Conservation (phyloP, 1,284 basidiomycete genomes). For the Cutaneotrichosporon sp. region DNA sequence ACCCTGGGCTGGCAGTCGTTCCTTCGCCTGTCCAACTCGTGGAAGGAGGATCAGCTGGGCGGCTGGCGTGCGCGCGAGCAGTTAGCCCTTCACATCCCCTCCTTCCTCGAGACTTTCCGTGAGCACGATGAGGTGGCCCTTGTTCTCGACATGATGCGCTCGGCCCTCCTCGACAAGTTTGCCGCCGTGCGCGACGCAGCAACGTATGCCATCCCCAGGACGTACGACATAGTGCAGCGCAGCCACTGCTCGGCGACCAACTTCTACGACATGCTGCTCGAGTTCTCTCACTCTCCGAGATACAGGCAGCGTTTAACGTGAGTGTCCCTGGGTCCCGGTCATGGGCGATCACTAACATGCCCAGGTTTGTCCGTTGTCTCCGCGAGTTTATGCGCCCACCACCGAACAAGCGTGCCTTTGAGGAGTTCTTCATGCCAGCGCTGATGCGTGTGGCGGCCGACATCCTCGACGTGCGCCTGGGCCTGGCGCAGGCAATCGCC, state of each 20-base stretch:
- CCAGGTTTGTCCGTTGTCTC: conserved; percentile 68
- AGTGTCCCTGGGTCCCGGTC: conserved; percentile 39
- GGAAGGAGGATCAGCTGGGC: conserved; percentile 64
- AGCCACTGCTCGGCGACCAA: conserved; percentile 49
- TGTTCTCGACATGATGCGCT: conserved; percentile 60
- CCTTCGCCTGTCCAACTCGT: conserved; percentile 61
- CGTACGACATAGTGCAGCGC: conserved; percentile 59
- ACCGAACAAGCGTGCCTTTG: conserved; percentile 55
- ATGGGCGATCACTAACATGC: background rate
- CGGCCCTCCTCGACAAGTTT: conserved; percentile 74
- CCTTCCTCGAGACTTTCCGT: conserved; percentile 55
- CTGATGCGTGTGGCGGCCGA: conserved; percentile 67
- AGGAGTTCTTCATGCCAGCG: conserved; percentile 64
- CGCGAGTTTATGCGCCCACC: conserved; percentile 63
- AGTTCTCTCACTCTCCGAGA: conserved; percentile 60
- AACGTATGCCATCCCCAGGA: conserved; percentile 59
- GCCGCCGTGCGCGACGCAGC: conserved; percentile 82
- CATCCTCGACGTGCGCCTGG: conserved; percentile 83
- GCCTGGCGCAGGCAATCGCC: conserved; percentile 61
- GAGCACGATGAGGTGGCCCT: conserved; percentile 38
- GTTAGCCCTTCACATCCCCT: conserved; percentile 62
- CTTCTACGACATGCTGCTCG: conserved; percentile 60
- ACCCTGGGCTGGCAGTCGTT: conserved; percentile 63
- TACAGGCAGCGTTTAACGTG: conserved; percentile 76
- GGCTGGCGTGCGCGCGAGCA: conserved; percentile 84